phyloP scores from a whole-genome alignment of 345 rosid species.

The Ricinus communis region DNA sequence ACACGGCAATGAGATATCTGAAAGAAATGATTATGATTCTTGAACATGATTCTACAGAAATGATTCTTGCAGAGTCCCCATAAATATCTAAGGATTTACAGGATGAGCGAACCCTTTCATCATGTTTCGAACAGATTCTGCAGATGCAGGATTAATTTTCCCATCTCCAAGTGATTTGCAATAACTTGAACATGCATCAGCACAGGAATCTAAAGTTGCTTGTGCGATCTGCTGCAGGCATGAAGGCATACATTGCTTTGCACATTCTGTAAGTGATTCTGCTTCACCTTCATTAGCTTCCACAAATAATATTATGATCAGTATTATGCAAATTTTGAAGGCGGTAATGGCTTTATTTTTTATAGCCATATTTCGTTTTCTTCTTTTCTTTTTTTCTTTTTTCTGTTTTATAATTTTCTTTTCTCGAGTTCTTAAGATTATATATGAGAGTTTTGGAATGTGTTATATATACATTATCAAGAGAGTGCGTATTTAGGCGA shows the following conservation, averaged over 20 bases:
- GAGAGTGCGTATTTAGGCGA: too few species aligned
- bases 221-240: neutral
- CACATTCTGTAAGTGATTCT: neutral
- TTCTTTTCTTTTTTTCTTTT: neutral
- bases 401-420: too few species aligned
- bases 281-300: neutral
- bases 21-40: too few species aligned
- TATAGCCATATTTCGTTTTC: neutral
- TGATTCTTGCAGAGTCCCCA: too few species aligned
- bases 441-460: neutral
- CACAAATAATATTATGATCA: neutral
- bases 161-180: neutral
- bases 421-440: neutral
- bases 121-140: too few species aligned
- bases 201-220: neutral
- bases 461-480: neutral
- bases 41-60: too few species aligned
- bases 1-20: too few species aligned
- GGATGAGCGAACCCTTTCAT: too few species aligned
- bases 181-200: neutral
- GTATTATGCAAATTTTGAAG: neutral
- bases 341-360: neutral
- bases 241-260: neutral
- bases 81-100: too few species aligned
- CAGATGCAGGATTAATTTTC: too few species aligned